Base-by-base conservation (phyloP, 2,329 filamentous ascomycete species). In the Zopfia rhizophila region DNA sequence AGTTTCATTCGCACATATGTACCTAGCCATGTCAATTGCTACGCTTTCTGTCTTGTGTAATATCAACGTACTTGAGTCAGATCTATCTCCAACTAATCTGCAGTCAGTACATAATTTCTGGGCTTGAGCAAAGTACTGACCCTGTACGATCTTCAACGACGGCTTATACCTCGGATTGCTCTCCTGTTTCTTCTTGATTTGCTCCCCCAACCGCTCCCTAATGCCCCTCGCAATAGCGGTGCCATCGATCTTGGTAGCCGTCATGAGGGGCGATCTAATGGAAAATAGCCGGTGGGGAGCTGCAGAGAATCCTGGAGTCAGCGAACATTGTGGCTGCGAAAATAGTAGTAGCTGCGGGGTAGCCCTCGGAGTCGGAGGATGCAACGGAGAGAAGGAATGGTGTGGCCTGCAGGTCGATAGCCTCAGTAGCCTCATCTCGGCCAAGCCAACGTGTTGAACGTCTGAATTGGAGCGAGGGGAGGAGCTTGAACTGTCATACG, bases 1-100 rank as follows among this genome's bases (percentile, higher is more conserved):
- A 97, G 79, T 80, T 99, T 99, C 94, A 99, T 99, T 77, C 92
- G 92, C 75, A 99, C 93, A 89, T 99, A 99, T 39, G 93, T 97
- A 67, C 87, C 89, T 93, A 45, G 54, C 45, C 47, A 48, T 54
- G 61, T 71, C 61, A 72, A 61, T 48, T 48, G 52, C 70, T 43
- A 30, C 31, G 13, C 30, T 38, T 25, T 22, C 32, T 10, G 22
- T 13, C 14, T 22, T 21, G 6, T 19, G 13, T 16, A 28, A 14
- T 18, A 31, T 24, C 6, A 27, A 75, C 86, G 70, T 82, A 95
- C 90, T 88, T 25, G 92, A 97, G 77, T 99, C 94, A 58, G 90
- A 90, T 64, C 94, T 87, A 72, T 92, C 89, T 69, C 92, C 94
- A 61, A 99, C 94, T 94, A 8, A 12, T 19, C 1, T n/a, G 23